A percentile compares a stretch with the other conserved stretches of the same genome.
phyloP scores from a whole-genome alignment of 148 eudicot species.

The Gaultheria prostrata region DNA sequence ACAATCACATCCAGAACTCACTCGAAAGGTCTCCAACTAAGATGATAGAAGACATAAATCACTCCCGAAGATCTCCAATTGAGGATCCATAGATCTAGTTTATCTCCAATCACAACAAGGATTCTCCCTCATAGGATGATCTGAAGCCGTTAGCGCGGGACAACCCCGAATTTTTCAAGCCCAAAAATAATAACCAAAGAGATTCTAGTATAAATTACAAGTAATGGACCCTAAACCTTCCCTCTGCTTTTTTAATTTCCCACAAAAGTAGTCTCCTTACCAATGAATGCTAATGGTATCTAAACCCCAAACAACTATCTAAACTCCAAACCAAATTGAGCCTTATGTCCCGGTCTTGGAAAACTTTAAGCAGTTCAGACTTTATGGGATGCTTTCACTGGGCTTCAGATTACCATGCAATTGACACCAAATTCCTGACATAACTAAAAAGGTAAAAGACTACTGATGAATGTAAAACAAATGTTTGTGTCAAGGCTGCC shows the following conservation, averaged over 20 bases:
- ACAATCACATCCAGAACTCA: not conserved
- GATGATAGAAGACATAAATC: not conserved
- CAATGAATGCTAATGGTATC: not conserved
- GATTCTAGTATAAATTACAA: not conserved
- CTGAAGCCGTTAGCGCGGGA: not conserved
- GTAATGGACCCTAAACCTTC: not conserved
- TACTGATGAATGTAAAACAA: not conserved
- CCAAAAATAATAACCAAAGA: not conserved
- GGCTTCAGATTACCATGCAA: not conserved
- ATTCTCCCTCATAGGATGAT: not conserved
- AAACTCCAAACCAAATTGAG: not conserved
- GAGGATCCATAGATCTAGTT: not conserved
- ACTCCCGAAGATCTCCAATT: not conserved
- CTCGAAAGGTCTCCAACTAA: not conserved
- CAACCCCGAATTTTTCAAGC: too few relatives aligned
- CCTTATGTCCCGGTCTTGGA: not conserved
- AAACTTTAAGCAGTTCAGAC: too few relatives aligned
- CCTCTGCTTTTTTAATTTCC: not conserved
- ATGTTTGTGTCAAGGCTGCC: conserved; percentile 1
- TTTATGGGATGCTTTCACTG: not conserved
- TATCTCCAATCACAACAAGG: not conserved
- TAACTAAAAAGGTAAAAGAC: not conserved
- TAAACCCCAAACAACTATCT: not conserved
- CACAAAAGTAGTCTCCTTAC: not conserved
- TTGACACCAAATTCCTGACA: not conserved